A percentile compares a stretch with the other conserved stretches of the same genome.
Conservation (phyloP, 371 early-diverging fungal genomes). For the Apophysomyces elegans region DNA sequence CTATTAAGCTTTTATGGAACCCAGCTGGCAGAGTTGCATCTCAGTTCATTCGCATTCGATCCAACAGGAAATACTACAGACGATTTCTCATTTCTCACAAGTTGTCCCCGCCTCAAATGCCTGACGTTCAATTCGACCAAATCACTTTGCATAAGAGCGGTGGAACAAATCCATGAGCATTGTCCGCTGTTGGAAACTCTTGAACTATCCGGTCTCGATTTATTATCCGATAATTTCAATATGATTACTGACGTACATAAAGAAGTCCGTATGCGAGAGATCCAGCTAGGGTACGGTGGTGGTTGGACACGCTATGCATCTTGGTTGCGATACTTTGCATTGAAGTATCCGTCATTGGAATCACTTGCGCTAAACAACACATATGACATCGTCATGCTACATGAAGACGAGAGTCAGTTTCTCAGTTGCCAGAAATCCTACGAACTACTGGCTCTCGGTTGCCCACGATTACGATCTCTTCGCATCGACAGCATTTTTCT, state of each 20-base stretch:
- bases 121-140: slow-evolving; percentile 3
- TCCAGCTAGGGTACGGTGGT: not conserved
- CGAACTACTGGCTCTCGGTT: not conserved
- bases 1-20: not conserved
- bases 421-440: not conserved
- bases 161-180: not conserved
- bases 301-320: not conserved
- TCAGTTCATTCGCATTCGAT: not conserved
- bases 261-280: not conserved
- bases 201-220: not conserved
- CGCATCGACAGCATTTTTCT: not conserved
- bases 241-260: not conserved
- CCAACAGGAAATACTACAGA: not conserved
- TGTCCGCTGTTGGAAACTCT: not conserved
- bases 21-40: not conserved
- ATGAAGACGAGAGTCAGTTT: not conserved
- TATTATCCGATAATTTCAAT: not conserved
- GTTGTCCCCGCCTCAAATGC: not conserved
- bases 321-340: not conserved
- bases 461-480: not conserved
- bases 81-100: not conserved
- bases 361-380: not conserved
- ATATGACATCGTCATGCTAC: not conserved
- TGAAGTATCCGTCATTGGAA: not conserved
- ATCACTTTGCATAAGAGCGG: not conserved